Evolutionary conservation across 2,329 filamentous ascomycete genomes (phyloP).

Genomic region (Trichoderma citrinoviride): DNA sequence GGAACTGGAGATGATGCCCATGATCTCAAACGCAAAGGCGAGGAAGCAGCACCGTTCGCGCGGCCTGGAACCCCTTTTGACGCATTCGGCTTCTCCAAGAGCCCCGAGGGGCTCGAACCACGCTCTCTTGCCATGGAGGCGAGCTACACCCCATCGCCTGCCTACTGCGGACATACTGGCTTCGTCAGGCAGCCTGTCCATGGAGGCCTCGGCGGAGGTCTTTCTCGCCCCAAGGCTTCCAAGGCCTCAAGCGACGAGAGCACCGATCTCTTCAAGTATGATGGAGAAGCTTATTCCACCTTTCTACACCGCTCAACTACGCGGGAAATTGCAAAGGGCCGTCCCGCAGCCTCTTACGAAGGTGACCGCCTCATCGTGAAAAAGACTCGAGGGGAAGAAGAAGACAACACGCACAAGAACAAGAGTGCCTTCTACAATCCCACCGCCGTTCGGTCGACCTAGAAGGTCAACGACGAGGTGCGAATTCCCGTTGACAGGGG

Average conservation of each 20-base stretch:
- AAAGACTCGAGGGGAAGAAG: background rate
- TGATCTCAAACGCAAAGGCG: background rate
- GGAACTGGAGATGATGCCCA: background rate
- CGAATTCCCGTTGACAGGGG: constrained; percentile 35
- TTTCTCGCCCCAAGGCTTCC: background rate
- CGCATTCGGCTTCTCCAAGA: constrained; percentile 2
- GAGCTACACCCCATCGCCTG: background rate
- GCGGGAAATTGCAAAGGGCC: constrained; percentile 36
- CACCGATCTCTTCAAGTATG: constrained; percentile 48
- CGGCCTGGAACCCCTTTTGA: constrained; percentile 10
- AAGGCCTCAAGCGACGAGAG: constrained; percentile 37
- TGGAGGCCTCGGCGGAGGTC: background rate
- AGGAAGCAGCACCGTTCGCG: background rate
- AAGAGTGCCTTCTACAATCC: constrained; percentile 36
- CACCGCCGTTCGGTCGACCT: constrained; percentile 39
- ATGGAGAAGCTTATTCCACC: constrained; percentile 38
- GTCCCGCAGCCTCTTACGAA: constrained; percentile 21
- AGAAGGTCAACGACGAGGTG: constrained; percentile 42
- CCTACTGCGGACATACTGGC: background rate
- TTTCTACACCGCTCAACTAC: constrained; percentile 42
- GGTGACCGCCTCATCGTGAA: background rate
- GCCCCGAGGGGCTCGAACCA: background rate
- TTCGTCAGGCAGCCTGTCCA: constrained; percentile 8
- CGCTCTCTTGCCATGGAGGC: background rate
- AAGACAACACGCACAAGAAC: background rate